A percentile compares a stretch with the other conserved stretches of the same genome.
Conservation (phyloP, 2,329 filamentous ascomycete species). For the Fusarium piperis region DNA sequence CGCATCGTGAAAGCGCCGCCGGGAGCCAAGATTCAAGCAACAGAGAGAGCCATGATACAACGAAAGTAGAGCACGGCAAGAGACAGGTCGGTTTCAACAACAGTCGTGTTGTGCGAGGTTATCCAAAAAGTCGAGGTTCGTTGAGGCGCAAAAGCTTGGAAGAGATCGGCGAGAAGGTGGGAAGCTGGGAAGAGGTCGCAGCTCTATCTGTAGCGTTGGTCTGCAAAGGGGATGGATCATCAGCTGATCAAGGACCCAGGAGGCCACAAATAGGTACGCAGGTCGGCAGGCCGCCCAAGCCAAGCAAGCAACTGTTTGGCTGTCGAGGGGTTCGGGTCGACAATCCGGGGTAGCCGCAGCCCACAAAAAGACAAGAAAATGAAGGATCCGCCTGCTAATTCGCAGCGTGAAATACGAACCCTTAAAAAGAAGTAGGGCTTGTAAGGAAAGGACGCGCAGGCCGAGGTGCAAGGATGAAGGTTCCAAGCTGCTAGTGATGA, state of each 20-base stretch:
- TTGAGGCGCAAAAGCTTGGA: constrained; percentile 20
- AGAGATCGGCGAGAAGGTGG: constrained; percentile 39
- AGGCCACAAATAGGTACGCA: constrained; percentile 32
- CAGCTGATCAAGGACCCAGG: constrained; percentile 41
- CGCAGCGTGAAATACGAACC: constrained; percentile 1
- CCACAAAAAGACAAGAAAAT: constrained; percentile 30
- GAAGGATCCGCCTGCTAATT: constrained; percentile 32
- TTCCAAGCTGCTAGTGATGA: not conserved
- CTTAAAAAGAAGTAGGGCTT: not conserved
- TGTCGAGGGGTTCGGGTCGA: constrained; percentile 27
- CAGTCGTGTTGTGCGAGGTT: constrained; percentile 1
- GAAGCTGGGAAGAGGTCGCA: constrained; percentile 36
- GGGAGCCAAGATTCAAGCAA: constrained; percentile 34
- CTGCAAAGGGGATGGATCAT: constrained; percentile 45
- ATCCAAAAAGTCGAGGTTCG: constrained; percentile 8
- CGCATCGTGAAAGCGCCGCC: constrained; percentile 39
- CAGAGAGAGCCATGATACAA: constrained; percentile 37
- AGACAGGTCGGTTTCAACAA: not conserved
- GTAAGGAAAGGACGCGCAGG: not conserved
- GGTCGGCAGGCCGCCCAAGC: constrained; percentile 6
- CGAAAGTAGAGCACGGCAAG: constrained; percentile 4
- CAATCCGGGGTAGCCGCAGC: constrained; percentile 42
- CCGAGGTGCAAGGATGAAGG: not conserved
- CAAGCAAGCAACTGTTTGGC: constrained; percentile 32
- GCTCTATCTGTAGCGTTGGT: constrained; percentile 34